These are phyloP conservation scores for Heterobasidion parviporum DNA, from an alignment of 1,284 basidiomycete genomes.

Conservation along the genomic window DNA sequence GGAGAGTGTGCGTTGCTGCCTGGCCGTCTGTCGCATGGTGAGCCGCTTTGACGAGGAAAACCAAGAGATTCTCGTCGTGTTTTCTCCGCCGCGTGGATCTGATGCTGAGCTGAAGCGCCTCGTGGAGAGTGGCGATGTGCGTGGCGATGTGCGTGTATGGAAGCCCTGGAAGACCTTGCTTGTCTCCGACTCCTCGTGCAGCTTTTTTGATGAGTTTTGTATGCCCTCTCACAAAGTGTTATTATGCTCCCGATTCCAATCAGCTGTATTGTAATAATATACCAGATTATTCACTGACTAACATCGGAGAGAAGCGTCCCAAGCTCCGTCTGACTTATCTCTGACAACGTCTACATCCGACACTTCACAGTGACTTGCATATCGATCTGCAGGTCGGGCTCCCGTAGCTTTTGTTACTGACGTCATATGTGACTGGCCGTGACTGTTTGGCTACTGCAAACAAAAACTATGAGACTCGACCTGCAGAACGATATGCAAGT, in stretches of 20 bases:
- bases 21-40: conserved; percentile 4
- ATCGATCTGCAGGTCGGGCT: no score
- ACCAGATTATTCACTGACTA: no score
- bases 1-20: background rate
- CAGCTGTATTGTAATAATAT: no score
- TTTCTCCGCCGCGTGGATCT: conserved; percentile 1
- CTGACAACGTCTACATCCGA: no score
- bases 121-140: background rate
- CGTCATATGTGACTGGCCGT: no score
- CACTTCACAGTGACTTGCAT: no score
- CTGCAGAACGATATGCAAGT: background rate
- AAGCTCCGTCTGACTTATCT: no score
- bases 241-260: background rate
- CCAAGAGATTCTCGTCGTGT: background rate
- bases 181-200: background rate
- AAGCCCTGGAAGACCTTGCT: background rate
- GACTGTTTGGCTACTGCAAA: background rate
- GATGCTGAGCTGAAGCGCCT: background rate
- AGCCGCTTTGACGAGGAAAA: background rate
- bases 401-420: no score
- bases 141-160: conserved; percentile 3
- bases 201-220: background rate
- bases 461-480: background rate
- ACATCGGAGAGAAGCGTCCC: no score
- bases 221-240: background rate